A percentile compares a stretch with the other conserved stretches of the same genome.
Conservation (phyloP, 1,284 basidiomycete genomes). For the Sphaerobolus stellatus region DNA sequence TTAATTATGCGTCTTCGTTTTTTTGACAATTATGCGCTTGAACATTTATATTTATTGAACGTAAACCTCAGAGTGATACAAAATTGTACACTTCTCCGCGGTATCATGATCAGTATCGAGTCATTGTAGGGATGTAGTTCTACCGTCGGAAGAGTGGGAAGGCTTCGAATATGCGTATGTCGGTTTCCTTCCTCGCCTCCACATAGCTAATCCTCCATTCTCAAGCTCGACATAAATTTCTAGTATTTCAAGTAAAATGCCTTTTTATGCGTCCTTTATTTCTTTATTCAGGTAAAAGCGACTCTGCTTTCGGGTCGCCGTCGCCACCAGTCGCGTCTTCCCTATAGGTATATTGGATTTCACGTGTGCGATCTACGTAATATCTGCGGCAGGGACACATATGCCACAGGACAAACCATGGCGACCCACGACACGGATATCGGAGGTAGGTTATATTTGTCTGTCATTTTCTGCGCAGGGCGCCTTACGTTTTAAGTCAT, state of each 20-base stretch:
- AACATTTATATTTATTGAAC: too few species aligned
- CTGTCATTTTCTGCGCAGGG: not conserved
- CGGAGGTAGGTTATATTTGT: slow-evolving; percentile 45
- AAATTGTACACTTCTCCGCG: too few species aligned
- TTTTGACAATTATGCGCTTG: too few species aligned
- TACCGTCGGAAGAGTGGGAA: slow-evolving; percentile 87
- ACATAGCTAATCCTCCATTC: not conserved
- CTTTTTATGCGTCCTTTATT: not conserved
- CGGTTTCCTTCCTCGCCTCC: not conserved
- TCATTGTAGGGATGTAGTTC: too few species aligned
- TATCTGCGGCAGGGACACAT: slow-evolving; percentile 54
- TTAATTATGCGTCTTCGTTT: too few species aligned
- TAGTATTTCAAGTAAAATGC: slow-evolving; percentile 22
- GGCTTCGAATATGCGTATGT: slow-evolving; percentile 82
- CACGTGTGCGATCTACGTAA: not conserved
- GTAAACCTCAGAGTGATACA: too few species aligned
- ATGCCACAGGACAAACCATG: slow-evolving; percentile 87
- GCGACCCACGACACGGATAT: too few species aligned
- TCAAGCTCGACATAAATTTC: slow-evolving; percentile 41
- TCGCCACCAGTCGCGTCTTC: slow-evolving; percentile 71
- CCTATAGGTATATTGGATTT: slow-evolving; percentile 50
- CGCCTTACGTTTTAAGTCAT: slow-evolving; percentile 49
- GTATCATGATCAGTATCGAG: too few species aligned
- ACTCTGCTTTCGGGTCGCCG: slow-evolving; percentile 78
- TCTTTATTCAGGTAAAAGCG: slow-evolving; percentile 51